Evolutionary conservation across 192 early-diverging fungal genomes (phyloP), one percentile per base, ranked within the genome.

Genomic region (Gryganskiella cystojenkinii): DNA sequence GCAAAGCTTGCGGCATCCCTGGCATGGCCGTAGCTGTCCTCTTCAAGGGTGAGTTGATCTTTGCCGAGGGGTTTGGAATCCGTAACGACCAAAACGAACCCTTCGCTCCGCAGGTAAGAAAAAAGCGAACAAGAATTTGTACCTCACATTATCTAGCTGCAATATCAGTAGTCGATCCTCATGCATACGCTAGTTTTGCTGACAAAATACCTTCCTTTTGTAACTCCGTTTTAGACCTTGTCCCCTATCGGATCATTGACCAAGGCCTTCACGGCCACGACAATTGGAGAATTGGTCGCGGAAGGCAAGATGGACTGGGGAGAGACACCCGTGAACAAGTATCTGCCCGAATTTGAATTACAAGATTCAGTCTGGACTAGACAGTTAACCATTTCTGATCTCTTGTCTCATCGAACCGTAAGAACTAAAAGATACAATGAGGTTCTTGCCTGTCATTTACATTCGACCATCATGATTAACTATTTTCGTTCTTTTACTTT

Each of bases 341-440:
- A 50, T 50, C 47, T 50, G 22, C 47, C 47, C 47, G 47, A 50
- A 24, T 50, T 50, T 50, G 47, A 50, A 19, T 19, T 50, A 5
- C 15, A 50, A n/a, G 47, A 50, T 24, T 19, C 47, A 13, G 19
- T n/a, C 6, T 24, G 15, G 19, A 50, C 47, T 5, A 4, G 19
- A 17, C 9, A 50, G 22, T 50, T 50, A 19, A 50, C 47, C 4
- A 20, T 50, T n/a, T 17, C 47, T 4, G 47, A 50, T n/a, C 47
- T 50, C 8, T 24, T 50, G 19, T 50, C 47, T 19, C 47, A 50
- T n/a, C 47, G 19, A 24, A 50, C 47, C 4, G 47, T 50, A 50
- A 50, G 19, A 50, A 50, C 43, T 44, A 20, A 50, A 50, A 17
- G 47, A 24, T 19, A 20, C 19, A 13, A 50, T 44, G 9, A 44